Conservation (phyloP, 2,329 filamentous ascomycete species). For the Hypoxylon sp. region DNA sequence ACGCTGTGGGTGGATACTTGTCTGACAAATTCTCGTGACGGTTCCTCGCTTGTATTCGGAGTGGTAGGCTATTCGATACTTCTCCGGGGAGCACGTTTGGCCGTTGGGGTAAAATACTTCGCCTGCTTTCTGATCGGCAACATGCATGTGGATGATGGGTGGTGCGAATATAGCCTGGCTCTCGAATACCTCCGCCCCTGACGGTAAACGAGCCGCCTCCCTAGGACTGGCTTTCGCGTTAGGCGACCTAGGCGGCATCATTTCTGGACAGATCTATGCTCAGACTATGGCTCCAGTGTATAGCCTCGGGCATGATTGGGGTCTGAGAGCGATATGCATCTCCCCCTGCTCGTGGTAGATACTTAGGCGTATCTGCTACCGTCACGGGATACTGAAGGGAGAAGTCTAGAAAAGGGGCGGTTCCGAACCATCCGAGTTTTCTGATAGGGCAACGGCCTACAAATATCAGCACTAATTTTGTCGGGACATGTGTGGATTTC, state of each 20-base stretch:
- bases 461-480: conserved; percentile 37
- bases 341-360: conserved; percentile 40
- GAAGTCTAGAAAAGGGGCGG: conserved; percentile 8
- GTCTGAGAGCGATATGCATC: conserved; percentile 38
- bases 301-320: conserved; percentile 42
- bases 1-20: conserved; percentile 33
- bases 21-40: conserved; percentile 37
- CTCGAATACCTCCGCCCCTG: conserved; percentile 41
- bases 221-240: conserved; percentile 38
- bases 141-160: conserved; percentile 41
- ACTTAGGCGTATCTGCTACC: conserved; percentile 36
- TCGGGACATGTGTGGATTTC: not conserved
- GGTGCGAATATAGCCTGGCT: conserved; percentile 43
- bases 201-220: conserved; percentile 41
- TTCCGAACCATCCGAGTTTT: conserved; percentile 26
- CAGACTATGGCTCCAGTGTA: conserved; percentile 39
- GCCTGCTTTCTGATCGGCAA: conserved; percentile 43
- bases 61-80: conserved; percentile 39
- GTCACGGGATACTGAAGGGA: conserved; percentile 31
- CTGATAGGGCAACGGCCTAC: conserved; percentile 36
- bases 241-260: conserved; percentile 41
- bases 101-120: conserved; percentile 42
- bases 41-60: conserved; percentile 38
- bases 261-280: conserved; percentile 43
- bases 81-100: conserved; percentile 31